Evolutionary conservation across 139 green algal species (phyloP), one percentile per base, ranked within the genome.

Genomic region (Coelastrella sp.): DNA sequence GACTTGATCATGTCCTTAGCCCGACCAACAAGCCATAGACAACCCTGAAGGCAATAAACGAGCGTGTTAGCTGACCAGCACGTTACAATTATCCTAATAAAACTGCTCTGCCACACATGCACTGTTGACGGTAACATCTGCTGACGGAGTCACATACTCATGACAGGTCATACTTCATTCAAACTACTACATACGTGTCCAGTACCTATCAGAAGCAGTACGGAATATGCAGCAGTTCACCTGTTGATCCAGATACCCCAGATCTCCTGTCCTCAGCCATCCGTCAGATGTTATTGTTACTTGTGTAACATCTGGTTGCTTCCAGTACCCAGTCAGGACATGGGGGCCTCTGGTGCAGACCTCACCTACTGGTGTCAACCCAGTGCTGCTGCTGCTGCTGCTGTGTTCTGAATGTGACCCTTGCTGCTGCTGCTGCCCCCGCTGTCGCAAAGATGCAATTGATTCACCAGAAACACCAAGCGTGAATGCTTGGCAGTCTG

Each of bases 1-100:
- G 75, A 94, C 91, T 96, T 97, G 38, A 99, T 93, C 86, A 96
- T 92, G 82, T 99, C 96, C 79, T 98, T 98, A 6, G 89, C 64
- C 1, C 96, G 87, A 2, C 96, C 96, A n/a, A 90, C 4, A 71
- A 99, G 88, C 93, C 92, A 96, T 63, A 99, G 84, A 3, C 48
- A 40, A 13, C 94, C 93, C 7, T 66, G 83, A 23, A 9, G 45
- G 15, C 45, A 57, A 57, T 23, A 57, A 9, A 57, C n/a, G n/a
- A n/a, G n/a, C n/a, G n/a, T n/a, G n/a, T n/a, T n/a, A n/a, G n/a
- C n/a, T n/a, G n/a, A n/a, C n/a, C n/a, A n/a, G n/a, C n/a, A n/a
- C n/a, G n/a, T n/a, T n/a, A n/a, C n/a, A n/a, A n/a, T n/a, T n/a
- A n/a, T n/a, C n/a, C n/a, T n/a, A n/a, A n/a, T n/a, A n/a, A n/a